Evolutionary conservation across 495 filamentous ascomycete genomes (phyloP), one percentile per base, ranked within the genome.

Genomic region (Hypoxylon intermedium): DNA sequence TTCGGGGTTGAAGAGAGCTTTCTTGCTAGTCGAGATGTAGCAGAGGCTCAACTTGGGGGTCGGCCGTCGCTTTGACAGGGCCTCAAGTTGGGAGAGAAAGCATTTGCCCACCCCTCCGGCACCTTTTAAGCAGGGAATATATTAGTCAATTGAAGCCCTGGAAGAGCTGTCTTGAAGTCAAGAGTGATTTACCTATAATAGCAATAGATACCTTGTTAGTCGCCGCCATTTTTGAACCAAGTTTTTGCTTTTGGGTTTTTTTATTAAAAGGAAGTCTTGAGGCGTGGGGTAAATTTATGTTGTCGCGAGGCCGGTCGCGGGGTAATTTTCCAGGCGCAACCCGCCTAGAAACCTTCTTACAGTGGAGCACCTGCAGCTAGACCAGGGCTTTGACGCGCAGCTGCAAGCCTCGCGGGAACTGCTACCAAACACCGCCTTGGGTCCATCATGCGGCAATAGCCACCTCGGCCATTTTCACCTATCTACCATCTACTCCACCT

Each of bases 71-170:
- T 71, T 68, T 65, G 85, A 78, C 13, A 89, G 79, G 13, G 63
- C 60, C 52, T 77, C 73, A 53, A 97, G 85, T 74, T 98, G 94
- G 51, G 78, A 75, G 62, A 98, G 86, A 82, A 98, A 97, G 68
- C 85, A 85, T 72, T 90, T 89, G 57, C 94, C 94, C 48, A 98
- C 94, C 49, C 94, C 93, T 65, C 94, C 94, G 61, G 87, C 89
- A 63, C 94, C 94, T 97, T 64, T 53, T 28, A 21, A 24, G 47
- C 53, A 41, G 13, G 13, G 46, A 40, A 15, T 38, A 68, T 30
- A 64, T 55, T 57, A 63, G 56, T 19, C 50, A 61, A 55, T 63
- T 58, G 20, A 26, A 9, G 6, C 26, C 9, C 31, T 33, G 28
- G 6, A n/a, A 24, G 13, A 59, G 47, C 28, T n/a, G n/a, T 46